Percentiles rank a stretch among this genome's conserved stretches.
phyloP scores from a whole-genome alignment of 108 stramenopile species.

The Chaetoceros tenuissimus region DNA sequence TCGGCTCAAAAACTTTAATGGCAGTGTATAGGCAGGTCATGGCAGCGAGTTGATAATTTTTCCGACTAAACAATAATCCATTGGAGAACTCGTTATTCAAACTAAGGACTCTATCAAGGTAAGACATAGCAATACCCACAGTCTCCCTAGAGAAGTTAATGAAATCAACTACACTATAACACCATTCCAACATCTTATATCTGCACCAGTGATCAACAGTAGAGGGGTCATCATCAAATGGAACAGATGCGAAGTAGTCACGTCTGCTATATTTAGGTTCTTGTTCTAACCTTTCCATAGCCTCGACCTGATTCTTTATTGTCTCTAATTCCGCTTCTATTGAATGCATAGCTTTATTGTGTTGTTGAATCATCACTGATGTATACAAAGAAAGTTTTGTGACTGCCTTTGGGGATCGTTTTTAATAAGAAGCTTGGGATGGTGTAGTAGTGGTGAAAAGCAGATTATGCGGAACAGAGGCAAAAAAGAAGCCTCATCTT shows the following conservation, averaged over 20 bases:
- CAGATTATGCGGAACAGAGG: no score
- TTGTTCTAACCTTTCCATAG: not conserved
- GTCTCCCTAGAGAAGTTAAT: constrained; percentile 53
- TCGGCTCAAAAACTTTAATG: constrained; percentile 55
- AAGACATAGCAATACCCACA: constrained; percentile 47
- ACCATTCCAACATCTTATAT: constrained; percentile 54
- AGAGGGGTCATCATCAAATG: not conserved
- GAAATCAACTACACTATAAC: constrained; percentile 43
- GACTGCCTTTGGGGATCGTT: no score
- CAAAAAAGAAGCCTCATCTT: no score
- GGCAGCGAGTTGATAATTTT: constrained; percentile 55
- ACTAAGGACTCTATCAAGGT: constrained; percentile 42
- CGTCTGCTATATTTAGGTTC: not conserved
- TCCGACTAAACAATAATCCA: constrained; percentile 7
- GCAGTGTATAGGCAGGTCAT: constrained; percentile 63
- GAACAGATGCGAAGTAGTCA: not conserved
- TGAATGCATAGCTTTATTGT: no score
- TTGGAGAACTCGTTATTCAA: constrained; percentile 13
- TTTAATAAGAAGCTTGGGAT: no score
- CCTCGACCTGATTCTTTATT: not conserved
- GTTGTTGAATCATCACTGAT: no score
- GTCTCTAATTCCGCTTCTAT: no score
- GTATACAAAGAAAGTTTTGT: no score
- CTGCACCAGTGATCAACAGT: constrained; percentile 33
- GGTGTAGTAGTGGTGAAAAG: no score